Conservation (phyloP, 768 basidiomycete species). For the Mycena indigotica region DNA sequence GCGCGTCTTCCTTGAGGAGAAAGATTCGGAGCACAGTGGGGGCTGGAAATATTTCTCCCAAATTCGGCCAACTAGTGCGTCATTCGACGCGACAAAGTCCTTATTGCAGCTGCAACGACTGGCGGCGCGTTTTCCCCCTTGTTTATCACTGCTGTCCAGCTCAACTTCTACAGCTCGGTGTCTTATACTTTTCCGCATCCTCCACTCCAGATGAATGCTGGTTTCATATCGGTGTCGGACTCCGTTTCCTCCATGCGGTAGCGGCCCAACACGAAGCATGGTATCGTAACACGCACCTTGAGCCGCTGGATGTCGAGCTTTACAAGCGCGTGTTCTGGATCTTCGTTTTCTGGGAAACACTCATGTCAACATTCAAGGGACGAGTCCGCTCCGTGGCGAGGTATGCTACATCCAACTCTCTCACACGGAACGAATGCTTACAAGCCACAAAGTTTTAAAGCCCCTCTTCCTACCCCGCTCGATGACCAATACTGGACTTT, state of each 20-base stretch:
- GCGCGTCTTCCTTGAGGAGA: slow-evolving; percentile 32
- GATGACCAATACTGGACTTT: not conserved
- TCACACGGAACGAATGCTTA: not conserved
- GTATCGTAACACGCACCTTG: not conserved
- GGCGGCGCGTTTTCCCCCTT: not conserved
- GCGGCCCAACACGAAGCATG: not conserved
- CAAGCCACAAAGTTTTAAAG: not conserved
- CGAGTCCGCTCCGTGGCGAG: no score
- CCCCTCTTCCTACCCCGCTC: not conserved
- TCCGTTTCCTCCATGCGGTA: not conserved
- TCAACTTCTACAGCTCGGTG: not conserved
- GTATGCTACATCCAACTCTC: no score
- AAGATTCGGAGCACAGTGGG: slow-evolving; percentile 42
- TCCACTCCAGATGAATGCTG: not conserved
- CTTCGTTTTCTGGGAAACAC: not conserved
- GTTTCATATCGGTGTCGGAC: not conserved
- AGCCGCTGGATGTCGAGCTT: not conserved
- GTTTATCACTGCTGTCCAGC: no score
- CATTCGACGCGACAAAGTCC: slow-evolving; percentile 53
- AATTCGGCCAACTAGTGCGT: slow-evolving; percentile 59
- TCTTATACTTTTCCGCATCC: not conserved
- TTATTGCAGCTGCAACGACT: slow-evolving; percentile 70
- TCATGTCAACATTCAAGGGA: not conserved
- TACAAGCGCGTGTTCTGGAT: slow-evolving; percentile 2
- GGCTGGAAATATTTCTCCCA: slow-evolving; percentile 67